Conservation (phyloP, 2,329 filamentous ascomycete genomes). For the Pestalotiopsis sp. region DNA sequence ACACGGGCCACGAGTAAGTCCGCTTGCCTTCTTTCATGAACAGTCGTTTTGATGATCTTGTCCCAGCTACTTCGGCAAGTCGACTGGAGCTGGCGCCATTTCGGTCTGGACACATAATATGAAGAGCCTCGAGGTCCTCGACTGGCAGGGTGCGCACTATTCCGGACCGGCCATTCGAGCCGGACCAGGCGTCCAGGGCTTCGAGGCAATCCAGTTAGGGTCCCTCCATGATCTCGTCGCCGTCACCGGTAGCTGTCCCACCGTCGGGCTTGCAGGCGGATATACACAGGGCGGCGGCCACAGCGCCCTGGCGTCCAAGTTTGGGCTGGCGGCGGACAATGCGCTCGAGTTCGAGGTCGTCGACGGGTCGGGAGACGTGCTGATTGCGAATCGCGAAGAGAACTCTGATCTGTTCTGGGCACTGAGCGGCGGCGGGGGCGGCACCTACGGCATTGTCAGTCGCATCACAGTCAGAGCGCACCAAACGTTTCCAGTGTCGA, state of each 20-base stretch:
- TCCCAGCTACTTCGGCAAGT: constrained; percentile 36
- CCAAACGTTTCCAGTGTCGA: constrained; percentile 15
- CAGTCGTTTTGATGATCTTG: constrained; percentile 30
- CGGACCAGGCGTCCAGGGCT: constrained; percentile 25
- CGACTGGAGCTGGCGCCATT: constrained; percentile 30
- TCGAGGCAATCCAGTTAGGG: constrained; percentile 21
- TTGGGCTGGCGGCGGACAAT: constrained; percentile 50
- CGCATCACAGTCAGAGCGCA: constrained; percentile 50
- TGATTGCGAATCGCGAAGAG: constrained; percentile 41
- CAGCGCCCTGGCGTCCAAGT: constrained; percentile 33
- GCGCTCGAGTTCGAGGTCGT: constrained; percentile 26
- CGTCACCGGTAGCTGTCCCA: constrained; percentile 38
- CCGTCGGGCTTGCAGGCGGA: constrained; percentile 48
- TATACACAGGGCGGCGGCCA: constrained; percentile 52
- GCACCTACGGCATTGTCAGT: constrained; percentile 58
- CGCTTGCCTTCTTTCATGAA: constrained; percentile 46
- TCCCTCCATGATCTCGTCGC: constrained; percentile 31
- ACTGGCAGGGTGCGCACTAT: constrained; percentile 23
- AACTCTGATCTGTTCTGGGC: constrained; percentile 58
- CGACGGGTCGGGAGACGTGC: constrained; percentile 15
- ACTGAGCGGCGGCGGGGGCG: constrained; percentile 48
- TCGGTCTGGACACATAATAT: constrained; percentile 34
- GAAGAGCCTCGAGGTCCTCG: constrained; percentile 23
- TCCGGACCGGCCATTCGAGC: constrained; percentile 27
- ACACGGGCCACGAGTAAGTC: constrained; percentile 45